phyloP scores from a whole-genome alignment of 768 basidiomycete species.

The Lactarius psammicola region DNA sequence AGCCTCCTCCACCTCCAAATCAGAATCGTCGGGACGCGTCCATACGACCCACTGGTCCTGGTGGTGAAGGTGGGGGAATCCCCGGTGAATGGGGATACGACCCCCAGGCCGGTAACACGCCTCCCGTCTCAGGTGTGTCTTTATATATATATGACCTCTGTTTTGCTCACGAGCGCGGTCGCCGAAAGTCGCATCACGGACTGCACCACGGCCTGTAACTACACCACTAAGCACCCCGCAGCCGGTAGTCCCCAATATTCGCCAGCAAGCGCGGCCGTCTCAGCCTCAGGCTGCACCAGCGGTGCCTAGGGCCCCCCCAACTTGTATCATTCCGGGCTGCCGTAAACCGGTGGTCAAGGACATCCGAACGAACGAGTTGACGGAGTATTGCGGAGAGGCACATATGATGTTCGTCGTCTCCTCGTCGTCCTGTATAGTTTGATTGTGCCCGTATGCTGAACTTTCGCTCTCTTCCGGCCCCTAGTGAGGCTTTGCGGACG shows the following conservation, averaged over 20 bases:
- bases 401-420: conserved; percentile 18
- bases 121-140: background rate
- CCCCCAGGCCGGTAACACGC: too few species aligned
- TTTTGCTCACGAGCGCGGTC: background rate
- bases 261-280: background rate
- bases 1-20: background rate
- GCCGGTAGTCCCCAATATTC: background rate
- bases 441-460: background rate
- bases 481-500: conserved; percentile 9
- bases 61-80: background rate
- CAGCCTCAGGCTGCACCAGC: background rate
- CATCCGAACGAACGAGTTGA: background rate
- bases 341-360: background rate
- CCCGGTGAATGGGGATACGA: background rate
- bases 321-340: conserved; percentile 9
- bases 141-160: background rate
- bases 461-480: too few species aligned
- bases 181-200: background rate
- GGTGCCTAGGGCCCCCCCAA: background rate
- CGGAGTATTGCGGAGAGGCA: conserved; percentile 10
- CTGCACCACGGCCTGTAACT: background rate
- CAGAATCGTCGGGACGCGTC: background rate
- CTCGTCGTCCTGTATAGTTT: background rate
- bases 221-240: too few species aligned
- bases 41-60: background rate